Evolutionary conservation across 345 rosid genomes (phyloP).

Genomic region (Syzygium grande): DNA sequence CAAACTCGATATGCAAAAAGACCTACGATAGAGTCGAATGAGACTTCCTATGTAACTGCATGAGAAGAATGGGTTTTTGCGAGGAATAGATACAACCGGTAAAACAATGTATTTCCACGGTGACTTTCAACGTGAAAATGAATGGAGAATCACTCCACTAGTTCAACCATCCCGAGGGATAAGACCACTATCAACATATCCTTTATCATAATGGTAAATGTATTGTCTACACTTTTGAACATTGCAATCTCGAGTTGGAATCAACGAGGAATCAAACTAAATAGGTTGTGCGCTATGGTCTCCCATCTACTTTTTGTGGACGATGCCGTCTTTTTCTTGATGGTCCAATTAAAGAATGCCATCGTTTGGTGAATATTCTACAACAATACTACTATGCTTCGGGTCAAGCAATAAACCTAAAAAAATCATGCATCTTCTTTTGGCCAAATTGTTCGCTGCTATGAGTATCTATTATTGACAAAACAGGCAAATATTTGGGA

Average conservation of each 20-base stretch:
- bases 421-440: neutral
- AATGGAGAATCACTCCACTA: neutral
- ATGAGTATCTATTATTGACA: neutral
- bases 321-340: too few relatives aligned
- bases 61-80: neutral
- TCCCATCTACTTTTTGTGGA: neutral
- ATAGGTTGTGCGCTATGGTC: neutral
- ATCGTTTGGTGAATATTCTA: too few relatives aligned
- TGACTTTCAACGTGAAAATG: neutral
- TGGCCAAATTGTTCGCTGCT: neutral
- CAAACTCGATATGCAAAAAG: neutral
- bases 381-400: too few relatives aligned
- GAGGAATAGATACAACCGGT: neutral
- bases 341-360: neutral
- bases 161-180: accelerated
- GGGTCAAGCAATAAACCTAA: neutral
- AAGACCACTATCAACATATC: neutral
- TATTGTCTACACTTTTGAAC: neutral
- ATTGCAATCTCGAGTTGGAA: neutral
- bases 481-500: too few relatives aligned
- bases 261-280: neutral
- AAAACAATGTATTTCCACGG: too few relatives aligned
- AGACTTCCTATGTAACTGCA: neutral
- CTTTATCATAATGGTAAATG: too few relatives aligned
- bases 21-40: neutral